Evolutionary conservation across 805 yeast species (phyloP), one percentile per base, ranked within the genome.

Genomic region (Grigorovia yakushimaensis): DNA sequence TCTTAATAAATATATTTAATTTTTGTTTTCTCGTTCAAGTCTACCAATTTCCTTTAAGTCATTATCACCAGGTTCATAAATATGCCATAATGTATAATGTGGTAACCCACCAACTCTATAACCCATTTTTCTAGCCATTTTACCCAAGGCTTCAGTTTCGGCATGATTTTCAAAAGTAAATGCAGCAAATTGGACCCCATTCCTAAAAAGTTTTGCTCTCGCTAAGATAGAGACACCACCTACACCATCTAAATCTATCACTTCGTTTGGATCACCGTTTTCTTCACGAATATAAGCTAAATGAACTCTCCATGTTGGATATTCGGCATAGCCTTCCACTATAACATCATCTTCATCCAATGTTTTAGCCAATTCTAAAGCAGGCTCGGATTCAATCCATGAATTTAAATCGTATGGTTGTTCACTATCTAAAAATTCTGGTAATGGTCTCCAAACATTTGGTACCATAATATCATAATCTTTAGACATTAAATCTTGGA

Each of bases 391-490:
- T 68, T 93, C 98, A 48, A 87, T 77, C 98, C 98, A 93, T 13
- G 97, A 86, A 67, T 93, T 93, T 61, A 93, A 76, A 67, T 93
- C 98, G 64, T 93, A 93, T 1, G 98, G 88, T 66, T 93, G 98
- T 62, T 86, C 94, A 20, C 57, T 57, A 53, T 79, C 78, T 52
- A 93, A 75, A 67, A 89, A 93, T 42, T 81, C 83, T 2, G 98
- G 98, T 51, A 93, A 73, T 2, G 98, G 98, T 57, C 98, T 76
- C 98, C 98, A 93, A 33, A 93, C 96, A 60, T 93, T 88, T 24
- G 88, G 95, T 38, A 83, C 75, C 63, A 85, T 72, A 15, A 85
- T 84, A 59, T 85, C 95, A 59, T 73, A 81, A 53, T 77, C 75
- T 51, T 71, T 72, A 52, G 75, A 73, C 91, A 85, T 84, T 66